Base-by-base conservation (phyloP, 768 basidiomycete genomes). In the Mycena albidolilacea region DNA sequence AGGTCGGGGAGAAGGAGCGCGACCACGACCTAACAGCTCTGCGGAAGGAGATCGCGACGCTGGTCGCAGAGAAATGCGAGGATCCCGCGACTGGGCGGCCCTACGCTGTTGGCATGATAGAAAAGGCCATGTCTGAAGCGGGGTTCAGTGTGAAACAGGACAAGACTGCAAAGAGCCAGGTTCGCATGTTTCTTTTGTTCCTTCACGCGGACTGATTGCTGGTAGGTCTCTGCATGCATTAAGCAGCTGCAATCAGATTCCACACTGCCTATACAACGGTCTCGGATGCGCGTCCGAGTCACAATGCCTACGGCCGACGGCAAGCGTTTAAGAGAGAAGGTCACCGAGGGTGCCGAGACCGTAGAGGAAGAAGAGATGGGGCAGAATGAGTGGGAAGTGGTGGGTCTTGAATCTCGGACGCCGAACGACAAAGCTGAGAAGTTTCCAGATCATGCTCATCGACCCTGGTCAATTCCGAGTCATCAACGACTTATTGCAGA, bases 1-100 rank as follows among this genome's bases (percentile, higher is more conserved):
- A 99, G 85, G 95, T 99, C 39, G 95, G 95, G 48, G 97, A 98
- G 79, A 98, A 98, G 81, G 98, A 99, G 79, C 91, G 98, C 30
- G 93, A 96, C 65, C 96, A 98, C 74, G 95, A 97, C 77, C 88
- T 98, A 7, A 84, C 90, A 14, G 90, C 96, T 2, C 80, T 98
- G 57, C 91, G 95, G 66, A 88, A 84, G 76, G 98, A 99, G 82
- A 98, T 99, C 61, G 96, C 96, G 6, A 97, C 95, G 0, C 89
- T 97, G 48, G 95, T 99, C 4, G 93, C 97, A 7, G 95, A 97
- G 84, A 97, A 97, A 85, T 97, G 94, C 71, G 97, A 99, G 30
- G 97, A 99, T 78, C 98, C 98, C 1, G 84, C 88, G 5, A 97
- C 96, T 1, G 93, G 95, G 80, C 85, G 91, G 11, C 96, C 97